These are phyloP conservation scores for Zymoseptoria crescenta DNA, from an alignment of 2,329 filamentous ascomycete genomes.

Conservation along the genomic window DNA sequence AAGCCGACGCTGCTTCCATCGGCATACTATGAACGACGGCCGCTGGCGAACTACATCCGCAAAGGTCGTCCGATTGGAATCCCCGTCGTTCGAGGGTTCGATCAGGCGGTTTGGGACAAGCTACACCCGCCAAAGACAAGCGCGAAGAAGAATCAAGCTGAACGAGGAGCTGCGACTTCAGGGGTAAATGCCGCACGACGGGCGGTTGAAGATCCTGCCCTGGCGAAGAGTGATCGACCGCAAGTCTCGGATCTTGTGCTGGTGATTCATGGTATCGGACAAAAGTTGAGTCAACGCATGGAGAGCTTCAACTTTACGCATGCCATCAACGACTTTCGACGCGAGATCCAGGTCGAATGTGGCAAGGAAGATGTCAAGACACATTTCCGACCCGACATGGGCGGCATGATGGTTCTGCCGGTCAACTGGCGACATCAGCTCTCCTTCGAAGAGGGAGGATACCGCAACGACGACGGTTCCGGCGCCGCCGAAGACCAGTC, in stretches of 20 bases:
- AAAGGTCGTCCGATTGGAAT: slow-evolving; percentile 78
- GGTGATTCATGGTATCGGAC: slow-evolving; percentile 90
- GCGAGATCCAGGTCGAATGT: slow-evolving; percentile 78
- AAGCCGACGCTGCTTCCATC: slow-evolving; percentile 82
- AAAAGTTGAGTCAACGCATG: slow-evolving; percentile 88
- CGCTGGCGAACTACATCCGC: slow-evolving; percentile 69
- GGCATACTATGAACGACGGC: slow-evolving; percentile 71
- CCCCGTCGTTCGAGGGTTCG: slow-evolving; percentile 82
- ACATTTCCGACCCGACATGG: slow-evolving; percentile 67
- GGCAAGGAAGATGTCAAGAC: slow-evolving; percentile 65
- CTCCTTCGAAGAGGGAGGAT: slow-evolving; percentile 72
- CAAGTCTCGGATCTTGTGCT: slow-evolving; percentile 81
- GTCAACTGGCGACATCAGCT: slow-evolving; percentile 90
- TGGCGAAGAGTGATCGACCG: slow-evolving; percentile 56
- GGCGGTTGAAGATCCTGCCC: slow-evolving; percentile 46
- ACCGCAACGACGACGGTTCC: slow-evolving; percentile 46
- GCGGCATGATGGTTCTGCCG: slow-evolving; percentile 87
- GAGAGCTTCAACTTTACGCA: slow-evolving; percentile 98
- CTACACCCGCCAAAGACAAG: slow-evolving; percentile 51
- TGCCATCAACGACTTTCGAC: slow-evolving; percentile 81
- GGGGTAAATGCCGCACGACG: slow-evolving; percentile 34
- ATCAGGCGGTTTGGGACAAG: slow-evolving; percentile 66
- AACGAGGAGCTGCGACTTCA: slow-evolving; percentile 38
- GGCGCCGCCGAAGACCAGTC: slow-evolving; percentile 4
- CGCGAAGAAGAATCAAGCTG: slow-evolving; percentile 34